Base-by-base conservation (phyloP, 768 basidiomycete genomes). In the Albatrellus ellisii region DNA sequence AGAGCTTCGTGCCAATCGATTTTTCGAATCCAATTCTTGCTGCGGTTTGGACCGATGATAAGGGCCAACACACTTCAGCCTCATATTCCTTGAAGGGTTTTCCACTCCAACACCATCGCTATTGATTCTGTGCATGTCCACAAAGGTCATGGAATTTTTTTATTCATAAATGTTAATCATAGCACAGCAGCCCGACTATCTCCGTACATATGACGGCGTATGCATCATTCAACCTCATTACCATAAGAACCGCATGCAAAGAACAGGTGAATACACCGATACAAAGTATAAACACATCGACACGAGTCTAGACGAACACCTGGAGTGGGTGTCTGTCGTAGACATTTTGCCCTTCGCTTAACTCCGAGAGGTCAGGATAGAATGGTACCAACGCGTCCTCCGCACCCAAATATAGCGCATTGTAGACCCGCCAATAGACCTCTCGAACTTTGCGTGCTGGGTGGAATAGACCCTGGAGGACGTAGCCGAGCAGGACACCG, bases 391-490 rank as follows among this genome's bases (percentile, higher is more conserved):
- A 69, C 4, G 94, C 79, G 55, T 98, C 92, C 32, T 76, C 59
- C 1, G 91, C 84, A 22, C 92, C 91, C 24, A 97, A 73, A 56
- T 97, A 97, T 35, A 95, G 63, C 24, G 90, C 78, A 61, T 95
- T 97, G 66, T 98, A 98, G 46, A 94, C 67, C 28, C 90, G 75
- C 94, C 94, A 98, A 59, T 97, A 98, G 52, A 94, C 89, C 67
- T 99, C 95, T 43, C 95, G 75, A 18, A 99, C 95, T 60, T 94
- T 92, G 45, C 95, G 69, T 3, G 95, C 91, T 1, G 95, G 95
- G 54, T 99, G 95, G 76, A 91, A 97, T 41, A 99, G 64, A 3
- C 95, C 95, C 57, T 95, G 92, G 4, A 98, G 66, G 29, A 88
- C 79, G 58, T 98, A 97, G 57, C 83, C 86, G 44, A 98, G 67